phyloP scores from a whole-genome alignment of 306 rosid species.

The Castanopsis chinensis region DNA sequence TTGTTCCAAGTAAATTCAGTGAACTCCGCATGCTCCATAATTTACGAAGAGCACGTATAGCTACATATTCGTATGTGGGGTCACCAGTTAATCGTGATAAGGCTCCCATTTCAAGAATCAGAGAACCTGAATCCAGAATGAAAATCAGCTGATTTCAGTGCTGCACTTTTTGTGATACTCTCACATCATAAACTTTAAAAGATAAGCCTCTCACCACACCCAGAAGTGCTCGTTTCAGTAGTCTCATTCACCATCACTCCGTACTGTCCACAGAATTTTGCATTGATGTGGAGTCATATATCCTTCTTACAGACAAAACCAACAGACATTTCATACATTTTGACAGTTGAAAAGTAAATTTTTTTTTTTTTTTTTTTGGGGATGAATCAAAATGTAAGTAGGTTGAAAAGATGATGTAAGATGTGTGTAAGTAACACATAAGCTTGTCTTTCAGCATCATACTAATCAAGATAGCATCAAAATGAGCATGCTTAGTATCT shows the following conservation, averaged over 20 bases:
- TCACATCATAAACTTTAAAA: slow-evolving; percentile 40
- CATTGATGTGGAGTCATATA: slow-evolving; percentile 74
- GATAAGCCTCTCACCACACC: slow-evolving; percentile 92
- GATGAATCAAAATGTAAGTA: slow-evolving; percentile 12
- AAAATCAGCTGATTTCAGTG: slow-evolving; percentile 34
- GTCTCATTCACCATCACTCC: slow-evolving; percentile 98
- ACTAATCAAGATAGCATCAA: not conserved
- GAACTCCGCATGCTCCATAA: slow-evolving; percentile 95
- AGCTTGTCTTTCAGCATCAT: not conserved
- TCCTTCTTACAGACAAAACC: slow-evolving; percentile 62
- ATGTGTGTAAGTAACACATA: slow-evolving; percentile 8
- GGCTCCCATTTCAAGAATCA: slow-evolving; percentile 99
- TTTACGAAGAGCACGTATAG: slow-evolving; percentile 85
- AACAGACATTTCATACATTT: slow-evolving; percentile 42
- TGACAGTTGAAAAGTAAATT: slow-evolving; percentile 24
- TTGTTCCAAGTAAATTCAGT: slow-evolving; percentile 87
- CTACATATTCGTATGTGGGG: slow-evolving; percentile 75
- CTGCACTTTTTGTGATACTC: slow-evolving; percentile 17
- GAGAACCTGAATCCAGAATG: slow-evolving; percentile 62
- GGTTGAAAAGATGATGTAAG: slow-evolving; percentile 22
- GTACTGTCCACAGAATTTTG: slow-evolving; percentile 92
- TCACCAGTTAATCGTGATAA: slow-evolving; percentile 88
- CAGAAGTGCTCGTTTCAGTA: slow-evolving; percentile 98
- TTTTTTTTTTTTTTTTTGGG: too few relatives aligned
- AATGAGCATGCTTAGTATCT: not conserved